A percentile compares a stretch with the other conserved stretches of the same genome.
These are phyloP conservation scores for Fraxinus quadrangulata DNA, from an alignment of 257 asterid genomes.

Conservation along the genomic window DNA sequence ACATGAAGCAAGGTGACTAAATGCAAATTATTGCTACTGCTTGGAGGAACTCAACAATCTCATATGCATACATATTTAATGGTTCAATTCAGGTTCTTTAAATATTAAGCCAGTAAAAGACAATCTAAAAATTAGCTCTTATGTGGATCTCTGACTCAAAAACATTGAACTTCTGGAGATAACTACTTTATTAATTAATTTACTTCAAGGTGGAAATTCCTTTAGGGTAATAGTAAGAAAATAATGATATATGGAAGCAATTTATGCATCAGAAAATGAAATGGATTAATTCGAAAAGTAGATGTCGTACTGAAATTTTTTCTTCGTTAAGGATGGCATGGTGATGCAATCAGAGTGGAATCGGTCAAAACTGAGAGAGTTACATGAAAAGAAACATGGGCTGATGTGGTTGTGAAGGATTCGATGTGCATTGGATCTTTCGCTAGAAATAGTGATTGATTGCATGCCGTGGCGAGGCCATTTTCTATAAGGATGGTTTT, in stretches of 20 bases:
- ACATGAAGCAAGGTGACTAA: not conserved
- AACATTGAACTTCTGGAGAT: too few species aligned
- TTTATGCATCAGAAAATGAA: not conserved
- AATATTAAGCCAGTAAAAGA: not conserved
- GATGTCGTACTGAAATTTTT: not conserved
- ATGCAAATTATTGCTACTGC: not conserved
- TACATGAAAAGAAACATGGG: not conserved
- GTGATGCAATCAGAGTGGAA: not conserved
- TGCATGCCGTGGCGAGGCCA: not conserved
- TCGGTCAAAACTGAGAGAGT: not conserved
- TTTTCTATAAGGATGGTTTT: not conserved
- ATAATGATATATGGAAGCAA: not conserved
- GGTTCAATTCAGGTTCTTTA: not conserved
- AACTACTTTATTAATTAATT: too few species aligned
- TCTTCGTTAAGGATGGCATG: not conserved
- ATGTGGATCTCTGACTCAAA: not conserved
- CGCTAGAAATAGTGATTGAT: not conserved
- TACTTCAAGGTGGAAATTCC: not conserved
- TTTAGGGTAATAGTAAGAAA: not conserved
- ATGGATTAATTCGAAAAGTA: not conserved
- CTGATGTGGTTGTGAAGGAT: not conserved
- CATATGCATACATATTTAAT: not conserved
- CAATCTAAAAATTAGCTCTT: not conserved
- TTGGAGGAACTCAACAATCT: not conserved
- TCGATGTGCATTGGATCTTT: not conserved